These are phyloP conservation scores for Paragyromitra xinjiangensis DNA, from an alignment of 495 filamentous ascomycete genomes.

Conservation along the genomic window DNA sequence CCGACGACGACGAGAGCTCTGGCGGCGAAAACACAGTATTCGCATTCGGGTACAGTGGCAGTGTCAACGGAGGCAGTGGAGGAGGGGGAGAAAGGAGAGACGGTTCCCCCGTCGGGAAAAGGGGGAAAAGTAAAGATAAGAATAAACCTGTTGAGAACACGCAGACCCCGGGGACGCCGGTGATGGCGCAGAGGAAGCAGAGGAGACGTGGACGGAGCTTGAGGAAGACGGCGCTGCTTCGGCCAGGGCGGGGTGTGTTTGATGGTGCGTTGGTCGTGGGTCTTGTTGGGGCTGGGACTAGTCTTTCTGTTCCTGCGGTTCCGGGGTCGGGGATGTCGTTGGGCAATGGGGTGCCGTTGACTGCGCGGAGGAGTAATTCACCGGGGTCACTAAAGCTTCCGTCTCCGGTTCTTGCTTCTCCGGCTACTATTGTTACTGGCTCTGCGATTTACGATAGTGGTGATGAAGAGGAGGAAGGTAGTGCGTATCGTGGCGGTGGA, in stretches of 20 bases:
- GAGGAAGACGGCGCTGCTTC: slow-evolving; percentile 77
- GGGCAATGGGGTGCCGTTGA: neutral
- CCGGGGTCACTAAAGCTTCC: slow-evolving; percentile 32
- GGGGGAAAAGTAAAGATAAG: slow-evolving; percentile 27
- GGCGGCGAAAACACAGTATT: slow-evolving; percentile 25
- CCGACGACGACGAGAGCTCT: slow-evolving; percentile 41
- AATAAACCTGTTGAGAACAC: slow-evolving; percentile 5
- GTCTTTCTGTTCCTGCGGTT: slow-evolving; percentile 3
- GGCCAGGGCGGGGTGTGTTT: slow-evolving; percentile 13
- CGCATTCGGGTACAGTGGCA: neutral
- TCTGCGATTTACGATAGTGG: slow-evolving; percentile 36
- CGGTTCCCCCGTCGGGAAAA: slow-evolving; percentile 1
- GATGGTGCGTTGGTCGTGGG: neutral
- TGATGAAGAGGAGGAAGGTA: slow-evolving; percentile 20
- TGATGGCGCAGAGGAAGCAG: slow-evolving; percentile 28
- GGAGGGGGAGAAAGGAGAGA: neutral
- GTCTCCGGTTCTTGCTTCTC: slow-evolving; percentile 7
- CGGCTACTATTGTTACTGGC: neutral
- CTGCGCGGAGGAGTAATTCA: slow-evolving; percentile 22
- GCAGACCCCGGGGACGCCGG: neutral
- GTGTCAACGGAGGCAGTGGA: neutral
- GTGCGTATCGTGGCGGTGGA: slow-evolving; percentile 32
- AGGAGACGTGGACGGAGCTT: slow-evolving; percentile 80
- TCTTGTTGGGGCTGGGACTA: too few species aligned
- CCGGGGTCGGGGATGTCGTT: neutral